Evolutionary conservation across 208 protist species (phyloP).

Genomic region (Zelonia costaricensis): DNA sequence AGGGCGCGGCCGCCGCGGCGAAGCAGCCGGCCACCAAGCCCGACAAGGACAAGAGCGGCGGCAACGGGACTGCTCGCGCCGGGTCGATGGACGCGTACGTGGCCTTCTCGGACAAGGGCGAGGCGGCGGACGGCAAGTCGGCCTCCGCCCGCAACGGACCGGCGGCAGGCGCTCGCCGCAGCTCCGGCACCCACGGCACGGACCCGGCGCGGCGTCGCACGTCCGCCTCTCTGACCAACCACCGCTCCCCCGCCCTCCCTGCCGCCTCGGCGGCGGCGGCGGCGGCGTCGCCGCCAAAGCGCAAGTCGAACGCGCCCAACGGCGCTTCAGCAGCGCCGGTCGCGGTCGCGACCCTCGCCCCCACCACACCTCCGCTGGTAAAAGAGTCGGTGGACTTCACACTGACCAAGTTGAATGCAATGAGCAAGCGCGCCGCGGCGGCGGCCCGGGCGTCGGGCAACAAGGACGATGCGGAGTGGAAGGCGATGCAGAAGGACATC

Average conservation of each 20-base stretch:
- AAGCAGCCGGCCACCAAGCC: neutral
- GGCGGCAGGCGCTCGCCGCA: too few relatives aligned
- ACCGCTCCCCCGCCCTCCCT: too few relatives aligned
- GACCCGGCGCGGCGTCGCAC: too few relatives aligned
- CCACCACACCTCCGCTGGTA: conserved; percentile 13
- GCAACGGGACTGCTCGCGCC: neutral
- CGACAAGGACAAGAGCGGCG: neutral
- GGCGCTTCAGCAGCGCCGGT: too few relatives aligned
- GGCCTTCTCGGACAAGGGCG: neutral
- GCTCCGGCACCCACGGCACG: too few relatives aligned
- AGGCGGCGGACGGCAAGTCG: neutral
- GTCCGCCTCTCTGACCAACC: too few relatives aligned
- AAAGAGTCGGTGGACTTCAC: conserved; percentile 49
- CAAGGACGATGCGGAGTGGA: conserved; percentile 18
- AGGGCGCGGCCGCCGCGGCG: neutral
- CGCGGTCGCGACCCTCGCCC: neutral
- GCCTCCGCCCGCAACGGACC: neutral
- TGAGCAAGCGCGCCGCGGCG: conserved; percentile 37
- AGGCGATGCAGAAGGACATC: conserved; percentile 43
- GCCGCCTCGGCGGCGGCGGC: neutral
- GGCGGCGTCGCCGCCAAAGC: conserved; percentile 3
- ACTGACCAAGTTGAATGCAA: conserved; percentile 48
- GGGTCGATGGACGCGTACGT: conserved; percentile 9
- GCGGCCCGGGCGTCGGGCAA: conserved; percentile 3
- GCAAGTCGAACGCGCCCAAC: conserved; percentile 1